Evolutionary conservation across 108 stramenopile genomes (phyloP).

Genomic region (Tribonema minus): DNA sequence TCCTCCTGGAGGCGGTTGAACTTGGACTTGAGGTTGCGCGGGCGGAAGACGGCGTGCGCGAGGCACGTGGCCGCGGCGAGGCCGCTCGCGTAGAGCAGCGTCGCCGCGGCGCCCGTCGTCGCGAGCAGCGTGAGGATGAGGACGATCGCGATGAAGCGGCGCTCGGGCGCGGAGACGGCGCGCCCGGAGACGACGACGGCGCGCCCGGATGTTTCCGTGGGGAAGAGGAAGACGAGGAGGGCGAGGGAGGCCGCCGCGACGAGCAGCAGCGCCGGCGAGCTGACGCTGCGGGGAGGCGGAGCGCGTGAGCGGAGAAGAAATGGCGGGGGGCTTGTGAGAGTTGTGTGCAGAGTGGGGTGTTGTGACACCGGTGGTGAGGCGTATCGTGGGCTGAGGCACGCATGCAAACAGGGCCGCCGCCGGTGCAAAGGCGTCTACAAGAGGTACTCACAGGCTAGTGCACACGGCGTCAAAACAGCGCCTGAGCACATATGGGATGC

Average conservation of each 20-base stretch:
- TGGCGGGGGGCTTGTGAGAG: not conserved
- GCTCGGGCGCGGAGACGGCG: not conserved
- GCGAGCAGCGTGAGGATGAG: not conserved
- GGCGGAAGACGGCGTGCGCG: constrained; percentile 5
- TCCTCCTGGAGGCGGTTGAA: not conserved
- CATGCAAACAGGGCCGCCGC: too few species aligned
- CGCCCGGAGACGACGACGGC: not conserved
- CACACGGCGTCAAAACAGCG: too few species aligned
- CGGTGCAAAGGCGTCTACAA: too few species aligned
- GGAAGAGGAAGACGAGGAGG: not conserved
- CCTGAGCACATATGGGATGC: too few species aligned
- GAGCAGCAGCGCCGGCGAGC: not conserved
- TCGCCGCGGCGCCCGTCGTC: not conserved
- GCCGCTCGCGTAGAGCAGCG: not conserved
- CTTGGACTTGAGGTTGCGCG: not conserved
- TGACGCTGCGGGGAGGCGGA: not conserved
- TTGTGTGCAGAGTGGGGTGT: not conserved
- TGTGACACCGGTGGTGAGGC: too few species aligned
- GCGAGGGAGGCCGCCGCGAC: not conserved
- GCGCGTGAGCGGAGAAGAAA: not conserved
- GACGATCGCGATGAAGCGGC: not conserved
- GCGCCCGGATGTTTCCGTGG: not conserved
- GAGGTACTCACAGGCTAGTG: too few species aligned
- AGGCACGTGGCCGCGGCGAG: not conserved
- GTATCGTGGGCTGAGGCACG: too few species aligned